Percentiles rank a stretch among this genome's conserved stretches.
These are phyloP conservation scores for Clarkia xantiana DNA, from an alignment of 345 rosid species.

Conservation along the genomic window DNA sequence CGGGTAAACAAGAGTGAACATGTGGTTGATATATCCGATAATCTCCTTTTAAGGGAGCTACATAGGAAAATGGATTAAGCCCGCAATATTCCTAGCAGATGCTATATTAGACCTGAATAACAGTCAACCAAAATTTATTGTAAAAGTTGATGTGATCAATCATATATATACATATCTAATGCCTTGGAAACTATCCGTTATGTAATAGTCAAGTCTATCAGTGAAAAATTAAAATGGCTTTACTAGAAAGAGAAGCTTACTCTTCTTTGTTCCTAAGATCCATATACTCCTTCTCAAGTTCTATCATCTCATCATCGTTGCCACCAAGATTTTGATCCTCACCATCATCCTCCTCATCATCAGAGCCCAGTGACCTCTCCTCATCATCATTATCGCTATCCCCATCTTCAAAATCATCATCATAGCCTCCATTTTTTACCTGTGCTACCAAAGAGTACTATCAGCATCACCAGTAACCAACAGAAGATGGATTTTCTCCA, in stretches of 20 bases:
- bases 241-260: slow-evolving; percentile 23
- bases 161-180: too few relatives aligned
- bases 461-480: not conserved
- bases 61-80: too few relatives aligned
- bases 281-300: slow-evolving; percentile 68
- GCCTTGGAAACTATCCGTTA: too few relatives aligned
- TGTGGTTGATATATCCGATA: too few relatives aligned
- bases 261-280: slow-evolving; percentile 55
- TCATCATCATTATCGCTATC: slow-evolving; percentile 8
- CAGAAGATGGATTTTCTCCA: not conserved
- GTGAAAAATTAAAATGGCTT: not conserved
- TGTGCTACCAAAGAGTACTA: not conserved
- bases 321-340: slow-evolving; percentile 10
- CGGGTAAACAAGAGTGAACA: too few relatives aligned
- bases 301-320: slow-evolving; percentile 55
- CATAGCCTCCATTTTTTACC: not conserved
- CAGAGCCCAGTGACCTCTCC: slow-evolving; percentile 1
- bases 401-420: slow-evolving; percentile 15
- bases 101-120: too few relatives aligned
- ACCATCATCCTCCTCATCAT: slow-evolving; percentile 14
- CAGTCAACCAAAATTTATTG: too few relatives aligned
- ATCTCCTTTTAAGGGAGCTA: too few relatives aligned
- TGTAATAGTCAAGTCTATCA: too few relatives aligned
- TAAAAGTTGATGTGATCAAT: too few relatives aligned
- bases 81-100: too few relatives aligned